These are phyloP conservation scores for Tremella fuciformis DNA, from an alignment of 768 basidiomycete species.

Conservation along the genomic window DNA sequence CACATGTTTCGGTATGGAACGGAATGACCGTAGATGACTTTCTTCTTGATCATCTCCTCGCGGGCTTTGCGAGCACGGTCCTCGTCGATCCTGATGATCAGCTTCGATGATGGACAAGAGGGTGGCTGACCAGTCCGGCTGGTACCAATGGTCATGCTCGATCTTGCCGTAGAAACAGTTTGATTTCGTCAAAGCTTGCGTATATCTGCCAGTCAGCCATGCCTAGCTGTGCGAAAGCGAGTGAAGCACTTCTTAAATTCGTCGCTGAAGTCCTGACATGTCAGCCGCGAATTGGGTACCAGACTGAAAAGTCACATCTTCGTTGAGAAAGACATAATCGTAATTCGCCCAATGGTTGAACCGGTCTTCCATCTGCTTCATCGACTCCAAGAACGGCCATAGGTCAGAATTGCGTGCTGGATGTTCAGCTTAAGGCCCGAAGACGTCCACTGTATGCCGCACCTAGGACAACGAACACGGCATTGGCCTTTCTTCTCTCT, in stretches of 20 bases:
- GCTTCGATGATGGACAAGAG: background rate
- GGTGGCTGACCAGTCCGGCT: constrained; percentile 60
- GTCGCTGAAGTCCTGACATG: constrained; percentile 39
- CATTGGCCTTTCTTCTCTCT: constrained; percentile 63
- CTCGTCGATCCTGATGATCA: constrained; percentile 63
- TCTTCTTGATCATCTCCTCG: constrained; percentile 62
- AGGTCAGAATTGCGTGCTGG: constrained; percentile 48
- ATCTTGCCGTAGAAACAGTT: constrained; percentile 65
- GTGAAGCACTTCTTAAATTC: constrained; percentile 37
- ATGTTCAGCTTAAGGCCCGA: background rate
- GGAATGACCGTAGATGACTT: constrained; percentile 60
- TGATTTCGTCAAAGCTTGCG: constrained; percentile 61
- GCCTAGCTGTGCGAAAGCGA: constrained; percentile 26
- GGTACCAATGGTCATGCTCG: constrained; percentile 65
- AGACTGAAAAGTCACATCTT: constrained; percentile 52
- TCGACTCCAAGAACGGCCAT: constrained; percentile 60
- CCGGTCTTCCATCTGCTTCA: constrained; percentile 77
- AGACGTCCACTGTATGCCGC: constrained; percentile 3
- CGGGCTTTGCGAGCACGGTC: constrained; percentile 61
- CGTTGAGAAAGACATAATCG: constrained; percentile 82
- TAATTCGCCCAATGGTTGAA: constrained; percentile 78
- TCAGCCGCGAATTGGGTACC: background rate
- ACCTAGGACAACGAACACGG: constrained; percentile 74
- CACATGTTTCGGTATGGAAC: constrained; percentile 87
- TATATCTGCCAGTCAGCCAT: constrained; percentile 57